phyloP scores from a whole-genome alignment of 177 flowering plant species.

The Vitis hybrid region DNA sequence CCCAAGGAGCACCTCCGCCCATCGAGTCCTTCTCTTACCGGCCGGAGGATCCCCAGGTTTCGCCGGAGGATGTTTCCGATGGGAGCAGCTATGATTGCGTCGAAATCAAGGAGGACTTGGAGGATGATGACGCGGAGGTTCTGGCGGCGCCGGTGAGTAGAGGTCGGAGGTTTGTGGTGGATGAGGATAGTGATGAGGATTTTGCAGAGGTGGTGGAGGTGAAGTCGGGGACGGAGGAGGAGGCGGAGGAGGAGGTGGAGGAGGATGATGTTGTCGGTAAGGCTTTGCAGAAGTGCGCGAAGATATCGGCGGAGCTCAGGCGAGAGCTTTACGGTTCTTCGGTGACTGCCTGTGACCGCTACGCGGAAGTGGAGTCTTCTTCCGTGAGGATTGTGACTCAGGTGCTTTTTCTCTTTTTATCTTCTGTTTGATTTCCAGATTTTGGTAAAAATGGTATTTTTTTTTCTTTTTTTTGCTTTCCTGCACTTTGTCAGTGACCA shows the following conservation, averaged over 20 bases:
- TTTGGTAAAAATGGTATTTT: not conserved
- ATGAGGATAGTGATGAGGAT: slow-evolving; percentile 46
- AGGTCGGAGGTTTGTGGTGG: slow-evolving; percentile 65
- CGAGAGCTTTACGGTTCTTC: slow-evolving; percentile 75
- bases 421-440: not conserved
- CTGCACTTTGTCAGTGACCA: no score
- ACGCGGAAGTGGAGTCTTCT: slow-evolving; percentile 71
- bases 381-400: slow-evolving; percentile 83
- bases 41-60: not conserved
- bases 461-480: no score
- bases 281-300: slow-evolving; percentile 82
- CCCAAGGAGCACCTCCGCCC: slow-evolving; percentile 42
- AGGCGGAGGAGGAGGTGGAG: slow-evolving; percentile 21
- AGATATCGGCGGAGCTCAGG: slow-evolving; percentile 68
- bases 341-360: slow-evolving; percentile 45
- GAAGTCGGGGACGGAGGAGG: slow-evolving; percentile 26
- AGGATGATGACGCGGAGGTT: slow-evolving; percentile 44
- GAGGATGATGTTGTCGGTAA: slow-evolving; percentile 81
- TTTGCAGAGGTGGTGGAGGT: slow-evolving; percentile 19
- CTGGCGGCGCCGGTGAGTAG: slow-evolving; percentile 23
- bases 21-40: slow-evolving; percentile 70
- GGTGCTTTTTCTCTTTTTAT: slow-evolving; percentile 32
- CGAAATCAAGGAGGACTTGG: slow-evolving; percentile 18
- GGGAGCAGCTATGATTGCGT: slow-evolving; percentile 23
- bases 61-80: slow-evolving; percentile 5